Evolutionary conservation across 768 basidiomycete genomes (phyloP).

Genomic region (Kwoniella pini): DNA sequence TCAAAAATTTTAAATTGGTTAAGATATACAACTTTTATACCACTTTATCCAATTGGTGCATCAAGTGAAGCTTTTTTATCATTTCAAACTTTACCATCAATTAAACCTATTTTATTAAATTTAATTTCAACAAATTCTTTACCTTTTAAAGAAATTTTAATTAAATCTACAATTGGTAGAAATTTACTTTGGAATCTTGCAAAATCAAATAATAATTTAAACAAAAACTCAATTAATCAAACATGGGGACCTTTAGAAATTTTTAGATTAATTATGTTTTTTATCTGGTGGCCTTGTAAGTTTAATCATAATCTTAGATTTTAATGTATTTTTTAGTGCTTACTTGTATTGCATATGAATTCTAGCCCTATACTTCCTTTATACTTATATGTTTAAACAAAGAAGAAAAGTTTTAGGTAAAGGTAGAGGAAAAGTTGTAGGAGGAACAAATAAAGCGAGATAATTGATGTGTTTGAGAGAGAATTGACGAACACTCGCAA

Average conservation of each 20-base stretch:
- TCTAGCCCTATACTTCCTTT: slow-evolving; percentile 62
- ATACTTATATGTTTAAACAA: slow-evolving; percentile 65
- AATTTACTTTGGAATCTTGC: slow-evolving; percentile 45
- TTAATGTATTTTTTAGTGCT: neutral
- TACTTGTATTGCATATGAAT: neutral
- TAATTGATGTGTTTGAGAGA: neutral
- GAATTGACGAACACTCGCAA: no score
- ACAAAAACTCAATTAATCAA: slow-evolving; percentile 25
- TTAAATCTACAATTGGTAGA: slow-evolving; percentile 58
- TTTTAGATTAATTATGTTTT: slow-evolving; percentile 64
- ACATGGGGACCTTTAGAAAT: slow-evolving; percentile 65
- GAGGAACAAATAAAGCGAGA: slow-evolving; percentile 25
- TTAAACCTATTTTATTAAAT: slow-evolving; percentile 1
- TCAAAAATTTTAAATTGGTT: slow-evolving; percentile 51
- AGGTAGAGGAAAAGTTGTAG: slow-evolving; percentile 44
- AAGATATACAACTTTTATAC: slow-evolving; percentile 90
- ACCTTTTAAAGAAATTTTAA: slow-evolving; percentile 39
- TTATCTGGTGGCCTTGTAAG: slow-evolving; percentile 87
- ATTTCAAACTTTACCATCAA: slow-evolving; percentile 70
- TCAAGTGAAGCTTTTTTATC: slow-evolving; percentile 84
- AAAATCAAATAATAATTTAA: slow-evolving; percentile 18
- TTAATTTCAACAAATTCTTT: slow-evolving; percentile 35
- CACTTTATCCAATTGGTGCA: slow-evolving; percentile 92
- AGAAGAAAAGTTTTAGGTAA: slow-evolving; percentile 61
- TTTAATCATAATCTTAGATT: no score